Evolutionary conservation across 2,329 filamentous ascomycete species (phyloP).

Genomic region (Ciborinia camelliae): DNA sequence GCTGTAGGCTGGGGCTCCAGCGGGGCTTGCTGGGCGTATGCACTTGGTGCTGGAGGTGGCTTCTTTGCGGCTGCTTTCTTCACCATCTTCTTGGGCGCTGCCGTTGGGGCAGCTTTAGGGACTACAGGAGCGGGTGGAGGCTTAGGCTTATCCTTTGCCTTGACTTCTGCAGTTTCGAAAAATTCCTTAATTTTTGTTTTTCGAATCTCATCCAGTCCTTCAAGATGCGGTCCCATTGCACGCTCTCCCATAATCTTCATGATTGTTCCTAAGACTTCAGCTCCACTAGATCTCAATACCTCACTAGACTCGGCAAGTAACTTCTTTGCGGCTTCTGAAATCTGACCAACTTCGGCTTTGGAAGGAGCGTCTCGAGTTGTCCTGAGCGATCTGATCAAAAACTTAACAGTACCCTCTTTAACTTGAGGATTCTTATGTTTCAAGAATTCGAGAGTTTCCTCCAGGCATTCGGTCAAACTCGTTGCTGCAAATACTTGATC

Average conservation of each 20-base stretch:
- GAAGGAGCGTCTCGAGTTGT: constrained; percentile 79
- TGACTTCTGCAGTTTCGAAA: constrained; percentile 76
- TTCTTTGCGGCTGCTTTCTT: constrained; percentile 47
- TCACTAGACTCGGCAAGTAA: constrained; percentile 86
- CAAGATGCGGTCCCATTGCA: constrained; percentile 88
- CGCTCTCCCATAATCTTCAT: constrained; percentile 99
- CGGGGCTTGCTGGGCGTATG: constrained; percentile 50
- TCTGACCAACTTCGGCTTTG: constrained; percentile 76
- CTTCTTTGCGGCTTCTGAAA: constrained; percentile 88
- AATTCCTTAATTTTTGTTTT: constrained; percentile 96
- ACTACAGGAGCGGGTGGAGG: constrained; percentile 64
- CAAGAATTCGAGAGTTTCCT: constrained; percentile 81
- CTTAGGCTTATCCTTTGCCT: constrained; percentile 90
- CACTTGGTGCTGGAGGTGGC: constrained; percentile 44
- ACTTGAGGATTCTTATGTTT: constrained; percentile 97
- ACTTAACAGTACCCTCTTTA: constrained; percentile 91
- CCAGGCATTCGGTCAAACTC: constrained; percentile 77
- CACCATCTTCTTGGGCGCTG: constrained; percentile 44
- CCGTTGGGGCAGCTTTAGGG: constrained; percentile 47
- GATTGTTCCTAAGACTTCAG: constrained; percentile 85
- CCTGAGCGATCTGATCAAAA: constrained; percentile 82
- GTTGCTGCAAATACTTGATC: constrained; percentile 67
- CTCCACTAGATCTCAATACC: constrained; percentile 79
- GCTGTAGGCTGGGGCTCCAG: constrained; percentile 57
- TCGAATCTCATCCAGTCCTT: constrained; percentile 90